These are phyloP conservation scores for Mortierella claussenii DNA, from an alignment of 192 early-diverging fungal species.

Conservation along the genomic window DNA sequence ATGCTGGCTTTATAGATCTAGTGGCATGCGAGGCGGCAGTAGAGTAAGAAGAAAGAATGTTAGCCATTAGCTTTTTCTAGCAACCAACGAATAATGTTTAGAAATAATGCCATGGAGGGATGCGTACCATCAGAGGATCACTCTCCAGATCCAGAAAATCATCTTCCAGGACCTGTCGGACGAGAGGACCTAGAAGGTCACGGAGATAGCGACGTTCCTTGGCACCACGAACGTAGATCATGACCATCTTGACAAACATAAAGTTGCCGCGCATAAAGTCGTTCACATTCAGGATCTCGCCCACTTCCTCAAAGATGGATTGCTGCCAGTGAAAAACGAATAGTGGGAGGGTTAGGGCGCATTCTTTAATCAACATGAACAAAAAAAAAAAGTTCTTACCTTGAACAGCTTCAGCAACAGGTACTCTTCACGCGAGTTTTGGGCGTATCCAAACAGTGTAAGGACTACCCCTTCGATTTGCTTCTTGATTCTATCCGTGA, in stretches of 20 bases:
- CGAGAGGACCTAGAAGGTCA: constrained; percentile 83
- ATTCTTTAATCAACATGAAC: too few relatives aligned
- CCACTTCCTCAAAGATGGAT: constrained; percentile 91
- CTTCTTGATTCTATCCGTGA: constrained; percentile 70
- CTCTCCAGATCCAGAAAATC: constrained; percentile 88
- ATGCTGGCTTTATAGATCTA: constrained; percentile 90
- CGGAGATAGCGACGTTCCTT: constrained; percentile 94
- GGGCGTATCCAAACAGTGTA: constrained; percentile 96
- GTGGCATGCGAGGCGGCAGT: too few relatives aligned
- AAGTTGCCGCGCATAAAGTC: constrained; percentile 97
- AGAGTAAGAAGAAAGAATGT: too few relatives aligned
- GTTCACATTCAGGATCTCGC: constrained; percentile 79
- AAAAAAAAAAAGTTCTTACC: constrained; percentile 50
- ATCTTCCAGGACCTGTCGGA: constrained; percentile 83
- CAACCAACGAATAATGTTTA: too few relatives aligned
- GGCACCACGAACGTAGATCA: constrained; percentile 94
- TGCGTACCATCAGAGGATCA: constrained; percentile 80
- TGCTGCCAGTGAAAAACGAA: constrained; percentile 47
- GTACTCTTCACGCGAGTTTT: constrained; percentile 96
- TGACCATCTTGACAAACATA: constrained; percentile 95
- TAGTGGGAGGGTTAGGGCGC: too few relatives aligned
- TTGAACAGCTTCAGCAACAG: constrained; percentile 94
- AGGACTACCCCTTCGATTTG: constrained; percentile 91
- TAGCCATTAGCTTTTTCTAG: background rate
- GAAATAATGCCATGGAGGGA: too few relatives aligned